Evolutionary conservation across 768 basidiomycete genomes (phyloP).

Genomic region (Pleurotus salmoneostramineus): DNA sequence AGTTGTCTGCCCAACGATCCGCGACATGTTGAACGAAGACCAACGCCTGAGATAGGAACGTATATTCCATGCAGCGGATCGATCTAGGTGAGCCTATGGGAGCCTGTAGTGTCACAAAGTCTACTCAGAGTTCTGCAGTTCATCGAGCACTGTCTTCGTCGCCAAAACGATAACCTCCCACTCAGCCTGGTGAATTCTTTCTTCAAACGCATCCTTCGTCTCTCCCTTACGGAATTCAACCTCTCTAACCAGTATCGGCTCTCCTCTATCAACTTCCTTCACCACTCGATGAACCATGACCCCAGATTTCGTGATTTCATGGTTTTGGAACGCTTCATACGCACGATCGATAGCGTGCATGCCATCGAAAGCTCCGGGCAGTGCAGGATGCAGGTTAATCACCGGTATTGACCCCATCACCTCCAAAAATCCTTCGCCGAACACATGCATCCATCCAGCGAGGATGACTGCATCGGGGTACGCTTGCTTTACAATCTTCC

Average conservation of each 20-base stretch:
- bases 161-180: constrained; percentile 92
- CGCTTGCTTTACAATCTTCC: constrained; percentile 53
- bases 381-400: constrained; percentile 95
- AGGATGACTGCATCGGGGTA: constrained; percentile 85
- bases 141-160: constrained; percentile 64
- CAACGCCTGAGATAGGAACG: too few species aligned
- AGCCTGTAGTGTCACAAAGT: too few species aligned
- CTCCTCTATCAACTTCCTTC: constrained; percentile 89
- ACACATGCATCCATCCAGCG: constrained; percentile 95
- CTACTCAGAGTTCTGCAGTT: constrained; percentile 18
- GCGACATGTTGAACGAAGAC: too few species aligned
- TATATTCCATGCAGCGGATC: too few species aligned
- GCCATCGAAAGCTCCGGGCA: constrained; percentile 96
- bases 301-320: constrained; percentile 64
- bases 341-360: constrained; percentile 88
- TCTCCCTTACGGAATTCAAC: constrained; percentile 75
- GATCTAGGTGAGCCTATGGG: too few species aligned
- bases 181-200: constrained; percentile 76
- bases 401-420: constrained; percentile 53
- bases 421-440: constrained; percentile 44
- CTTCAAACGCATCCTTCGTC: constrained; percentile 65
- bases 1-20: too few species aligned
- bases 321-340: constrained; percentile 81
- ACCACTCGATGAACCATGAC: constrained; percentile 83
- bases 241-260: constrained; percentile 79